These are phyloP conservation scores for Pseudozyma thailandica DNA, from an alignment of 1,284 basidiomycete species.

Conservation along the genomic window DNA sequence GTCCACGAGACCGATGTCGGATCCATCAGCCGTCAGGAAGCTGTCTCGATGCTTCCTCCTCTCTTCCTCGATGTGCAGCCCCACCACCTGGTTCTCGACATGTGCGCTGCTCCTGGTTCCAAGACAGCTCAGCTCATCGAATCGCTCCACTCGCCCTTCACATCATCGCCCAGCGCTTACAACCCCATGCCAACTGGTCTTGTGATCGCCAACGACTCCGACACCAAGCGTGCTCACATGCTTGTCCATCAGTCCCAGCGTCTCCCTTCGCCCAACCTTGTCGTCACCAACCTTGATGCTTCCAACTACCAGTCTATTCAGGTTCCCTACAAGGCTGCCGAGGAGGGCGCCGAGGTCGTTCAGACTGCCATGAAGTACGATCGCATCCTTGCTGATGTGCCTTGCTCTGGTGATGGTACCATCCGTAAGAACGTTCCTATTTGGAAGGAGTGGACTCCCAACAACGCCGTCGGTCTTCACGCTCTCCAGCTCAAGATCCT, in stretches of 20 bases:
- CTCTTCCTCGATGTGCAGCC: slow-evolving; percentile 88
- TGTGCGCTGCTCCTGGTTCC: slow-evolving; percentile 99
- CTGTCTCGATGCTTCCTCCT: slow-evolving; percentile 98
- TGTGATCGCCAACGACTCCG: slow-evolving; percentile 88
- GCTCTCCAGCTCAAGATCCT: slow-evolving; percentile 93
- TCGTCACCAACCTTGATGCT: slow-evolving; percentile 97
- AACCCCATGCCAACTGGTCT: slow-evolving; percentile 73
- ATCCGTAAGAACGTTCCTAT: slow-evolving; percentile 93
- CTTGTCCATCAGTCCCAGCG: slow-evolving; percentile 97
- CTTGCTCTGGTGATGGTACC: slow-evolving; percentile 97
- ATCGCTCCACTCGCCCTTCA: slow-evolving; percentile 75
- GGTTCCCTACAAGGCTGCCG: slow-evolving; percentile 55
- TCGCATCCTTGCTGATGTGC: slow-evolving; percentile 94
- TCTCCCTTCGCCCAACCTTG: slow-evolving; percentile 87
- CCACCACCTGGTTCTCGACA: slow-evolving; percentile 76
- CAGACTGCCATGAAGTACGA: slow-evolving; percentile 80
- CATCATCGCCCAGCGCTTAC: slow-evolving; percentile 56
- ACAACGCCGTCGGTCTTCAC: slow-evolving; percentile 91
- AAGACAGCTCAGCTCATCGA: slow-evolving; percentile 95
- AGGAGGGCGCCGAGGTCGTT: slow-evolving; percentile 36
- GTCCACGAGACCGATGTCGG: slow-evolving; percentile 99
- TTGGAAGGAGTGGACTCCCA: slow-evolving; percentile 90
- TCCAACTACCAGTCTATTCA: slow-evolving; percentile 76
- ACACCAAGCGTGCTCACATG: slow-evolving; percentile 93
- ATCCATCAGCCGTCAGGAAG: slow-evolving; percentile 95